phyloP scores from a whole-genome alignment of 371 early-diverging fungal genomes.

The Circinella minor region DNA sequence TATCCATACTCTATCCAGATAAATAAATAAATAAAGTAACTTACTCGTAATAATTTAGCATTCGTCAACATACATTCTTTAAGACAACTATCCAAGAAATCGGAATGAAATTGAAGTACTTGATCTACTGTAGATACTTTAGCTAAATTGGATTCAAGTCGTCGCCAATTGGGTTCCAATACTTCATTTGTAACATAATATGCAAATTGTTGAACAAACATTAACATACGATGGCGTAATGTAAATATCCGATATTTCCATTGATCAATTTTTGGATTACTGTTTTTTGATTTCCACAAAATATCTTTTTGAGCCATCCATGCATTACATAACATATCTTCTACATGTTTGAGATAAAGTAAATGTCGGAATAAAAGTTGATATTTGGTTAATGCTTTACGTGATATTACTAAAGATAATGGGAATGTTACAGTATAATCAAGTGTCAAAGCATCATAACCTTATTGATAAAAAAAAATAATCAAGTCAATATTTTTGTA shows the following conservation, averaged over 20 bases:
- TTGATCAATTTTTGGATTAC: conserved; percentile 42
- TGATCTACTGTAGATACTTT: conserved; percentile 83
- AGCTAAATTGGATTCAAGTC: conserved; percentile 64
- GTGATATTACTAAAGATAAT: conserved; percentile 84
- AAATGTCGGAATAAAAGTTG: conserved; percentile 91
- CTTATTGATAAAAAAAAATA: conserved; percentile 27
- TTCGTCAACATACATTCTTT: conserved; percentile 92
- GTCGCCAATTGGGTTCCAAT: conserved; percentile 86
- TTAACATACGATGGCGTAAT: conserved; percentile 80
- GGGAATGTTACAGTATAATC: conserved; percentile 87
- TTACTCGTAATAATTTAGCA: conserved; percentile 77
- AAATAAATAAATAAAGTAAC: neutral
- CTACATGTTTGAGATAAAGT: conserved; percentile 56
- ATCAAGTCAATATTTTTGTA: conserved; percentile 1
- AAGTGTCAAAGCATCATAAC: conserved; percentile 80
- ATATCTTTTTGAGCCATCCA: conserved; percentile 73
- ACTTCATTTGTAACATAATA: conserved; percentile 89
- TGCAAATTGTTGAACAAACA: conserved; percentile 86
- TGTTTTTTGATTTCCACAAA: conserved; percentile 36
- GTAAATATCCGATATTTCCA: conserved; percentile 60
- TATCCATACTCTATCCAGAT: too few species aligned
- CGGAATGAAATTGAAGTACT: conserved; percentile 73
- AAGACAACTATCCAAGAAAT: conserved; percentile 83
- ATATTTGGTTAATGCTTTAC: conserved; percentile 85
- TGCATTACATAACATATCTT: conserved; percentile 72